Base-by-base conservation (phyloP, 2,329 filamentous ascomycete genomes). In the Tolypocladium inflatum region DNA sequence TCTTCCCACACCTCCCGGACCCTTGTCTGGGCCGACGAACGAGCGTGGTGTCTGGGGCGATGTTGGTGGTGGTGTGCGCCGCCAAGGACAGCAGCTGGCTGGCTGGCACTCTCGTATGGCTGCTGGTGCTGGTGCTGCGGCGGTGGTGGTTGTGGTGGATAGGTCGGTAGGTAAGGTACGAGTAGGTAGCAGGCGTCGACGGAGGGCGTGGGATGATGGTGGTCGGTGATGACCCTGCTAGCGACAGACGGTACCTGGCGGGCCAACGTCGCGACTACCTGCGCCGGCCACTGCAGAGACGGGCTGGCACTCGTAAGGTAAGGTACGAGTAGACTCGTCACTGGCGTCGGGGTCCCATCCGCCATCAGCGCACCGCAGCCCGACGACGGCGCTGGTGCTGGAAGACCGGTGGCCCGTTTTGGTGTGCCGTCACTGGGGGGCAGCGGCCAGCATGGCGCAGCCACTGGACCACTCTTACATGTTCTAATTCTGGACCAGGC, bases 401-500 rank as follows among this genome's bases (percentile, higher is more conserved):
- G 42, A 55, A 39, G 54, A 15, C 33, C 26, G n/a, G 48, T 35
- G 48, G 26, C 9, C 42, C 42, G n/a, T 45, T 55, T 50, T 48
- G 35, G 51, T 23, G 52, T 33, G 52, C 21, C 37, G 37, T 30
- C 37, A 41, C 4, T 39, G 52, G 52, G 42, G 52, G 37, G 37
- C 35, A 15, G n/a, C 35, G 35, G 21, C 62, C 63, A 68, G 60
- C 60, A 70, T 66, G 68, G 69, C 68, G 66, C 67, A 71, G 69
- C 68, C 64, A 69, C 67, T 65, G 58, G 60, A 59, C 62, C 62
- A 55, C 57, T 58, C 53, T 56, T 52, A 61, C 26, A 30, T 30
- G 60, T 70, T 71, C 70, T 72, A 72, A 71, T 71, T 72, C 70
- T 69, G 67, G 70, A 67, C 59, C 62, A 61, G 57, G 60, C 54